Base-by-base conservation (phyloP, 148 eudicot genomes). In the Fagopyrum esculentum region DNA sequence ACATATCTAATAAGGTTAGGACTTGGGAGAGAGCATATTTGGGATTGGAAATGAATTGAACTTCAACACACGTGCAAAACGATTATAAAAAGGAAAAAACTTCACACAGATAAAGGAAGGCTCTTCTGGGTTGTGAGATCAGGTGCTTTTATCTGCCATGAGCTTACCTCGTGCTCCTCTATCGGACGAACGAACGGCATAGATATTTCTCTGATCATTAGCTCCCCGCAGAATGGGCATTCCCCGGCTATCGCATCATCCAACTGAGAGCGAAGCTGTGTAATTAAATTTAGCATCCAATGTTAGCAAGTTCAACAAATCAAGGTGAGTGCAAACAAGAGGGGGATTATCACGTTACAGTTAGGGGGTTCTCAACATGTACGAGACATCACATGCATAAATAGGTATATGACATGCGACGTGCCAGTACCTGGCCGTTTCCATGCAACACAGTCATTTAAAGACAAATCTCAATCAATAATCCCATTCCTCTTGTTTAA, bases 171-270 rank as follows among this genome's bases (percentile, higher is more conserved):
- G 12, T 89, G 81, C 56, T 84, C 82, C 82, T 92, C 90, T 49
- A 78, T 85, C 0, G 90, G 88, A 47, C 84, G 87, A 72, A 92
- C 83, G 80, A 95, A 95, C 57, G 97, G 94, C 82, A 87, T 74
- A 5, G 93, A 87, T 69, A 95, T 87, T 79, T 95, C 99, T 71
- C 85, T 86, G 79, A 95, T 95, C 99, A 95, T 95, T 81, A 95
- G 79, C 60, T 90, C 96, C 9, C 99, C 96, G 29, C 99, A 95
- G 76, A 89, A 95, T 19, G 99, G 99, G 83, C 99, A 95, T 80
- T 95, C 99, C 59, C 90, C 84, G 12, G 99, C 99, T 60, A 95
- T 82, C 12, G 93, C 94, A 77, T 95, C 97, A 60, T 92, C 97
- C 86, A 95, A 78, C 74, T 85, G 96, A 72, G 94, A 92, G 54